Evolutionary conservation across 805 yeast genomes (phyloP).

Genomic region (Schwanniomyces vanrijiae): DNA sequence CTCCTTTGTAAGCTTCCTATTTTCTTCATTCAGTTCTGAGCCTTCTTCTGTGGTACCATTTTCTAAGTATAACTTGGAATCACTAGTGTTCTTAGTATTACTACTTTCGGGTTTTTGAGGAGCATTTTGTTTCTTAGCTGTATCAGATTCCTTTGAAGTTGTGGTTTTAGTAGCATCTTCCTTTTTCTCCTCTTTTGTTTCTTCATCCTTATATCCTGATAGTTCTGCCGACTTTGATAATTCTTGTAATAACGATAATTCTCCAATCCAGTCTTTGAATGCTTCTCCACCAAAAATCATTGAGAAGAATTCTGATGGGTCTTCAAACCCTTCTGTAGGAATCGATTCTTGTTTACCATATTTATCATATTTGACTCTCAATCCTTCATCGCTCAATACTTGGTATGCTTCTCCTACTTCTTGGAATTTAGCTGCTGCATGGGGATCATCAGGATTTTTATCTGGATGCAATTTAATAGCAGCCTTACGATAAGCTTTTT

Average conservation of each 20-base stretch:
- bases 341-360: slow-evolving; percentile 73
- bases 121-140: background rate
- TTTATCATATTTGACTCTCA: slow-evolving; percentile 70
- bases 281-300: slow-evolving; percentile 84
- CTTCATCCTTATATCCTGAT: slow-evolving; percentile 36
- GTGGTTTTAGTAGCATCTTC: slow-evolving; percentile 6
- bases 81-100: slow-evolving; percentile 2
- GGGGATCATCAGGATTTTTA: slow-evolving; percentile 46
- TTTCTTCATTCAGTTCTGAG: slow-evolving; percentile 5
- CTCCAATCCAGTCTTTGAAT: slow-evolving; percentile 83
- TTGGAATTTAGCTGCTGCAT: slow-evolving; percentile 44
- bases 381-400: slow-evolving; percentile 63
- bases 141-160: background rate
- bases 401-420: slow-evolving; percentile 72
- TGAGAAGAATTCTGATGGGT: slow-evolving; percentile 82
- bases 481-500: slow-evolving; percentile 45
- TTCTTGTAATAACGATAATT: slow-evolving; percentile 52
- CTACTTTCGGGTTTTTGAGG: background rate
- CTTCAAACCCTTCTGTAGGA: slow-evolving; percentile 64
- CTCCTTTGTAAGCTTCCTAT: slow-evolving; percentile 32
- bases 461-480: slow-evolving; percentile 46
- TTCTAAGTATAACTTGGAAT: slow-evolving; percentile 14
- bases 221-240: slow-evolving; percentile 43
- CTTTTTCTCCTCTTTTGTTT: slow-evolving; percentile 18
- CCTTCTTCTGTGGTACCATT: slow-evolving; percentile 5